These are phyloP conservation scores for Colletotrichum nymphaeae DNA, from an alignment of 2,329 filamentous ascomycete genomes.

Conservation along the genomic window DNA sequence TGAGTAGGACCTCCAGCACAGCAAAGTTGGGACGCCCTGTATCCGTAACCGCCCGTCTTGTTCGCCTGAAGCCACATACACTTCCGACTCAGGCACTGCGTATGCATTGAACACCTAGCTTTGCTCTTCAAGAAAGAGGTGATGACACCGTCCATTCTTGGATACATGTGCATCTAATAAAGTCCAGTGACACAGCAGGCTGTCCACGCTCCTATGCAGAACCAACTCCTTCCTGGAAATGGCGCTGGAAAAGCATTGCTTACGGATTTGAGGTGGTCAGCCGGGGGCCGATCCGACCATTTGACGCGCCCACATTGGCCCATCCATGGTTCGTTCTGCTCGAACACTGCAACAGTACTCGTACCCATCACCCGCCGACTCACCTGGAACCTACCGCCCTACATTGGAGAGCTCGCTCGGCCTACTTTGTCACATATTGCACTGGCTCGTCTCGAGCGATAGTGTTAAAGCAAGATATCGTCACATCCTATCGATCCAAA, in stretches of 20 bases:
- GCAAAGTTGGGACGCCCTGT: neutral
- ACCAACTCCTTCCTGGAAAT: neutral
- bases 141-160: neutral
- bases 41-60: neutral
- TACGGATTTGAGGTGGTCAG: neutral
- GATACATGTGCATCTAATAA: neutral
- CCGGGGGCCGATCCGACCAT: slow-evolving; percentile 1
- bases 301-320: neutral
- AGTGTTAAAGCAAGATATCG: slow-evolving; percentile 36
- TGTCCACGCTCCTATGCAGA: slow-evolving; percentile 9
- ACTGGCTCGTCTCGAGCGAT: slow-evolving; percentile 29
- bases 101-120: neutral
- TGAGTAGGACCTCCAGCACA: neutral
- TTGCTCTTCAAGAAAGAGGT: neutral
- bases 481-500: slow-evolving; percentile 37
- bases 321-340: neutral
- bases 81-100: neutral
- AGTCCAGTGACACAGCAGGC: slow-evolving; percentile 16
- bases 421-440: slow-evolving; percentile 34
- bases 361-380: slow-evolving; percentile 4
- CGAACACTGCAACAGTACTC: neutral
- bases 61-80: neutral
- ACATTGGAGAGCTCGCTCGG: neutral
- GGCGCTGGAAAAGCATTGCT: neutral
- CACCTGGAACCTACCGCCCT: slow-evolving; percentile 8